These are phyloP conservation scores for Venturia pyrina DNA, from an alignment of 2,329 filamentous ascomycete genomes.

Conservation along the genomic window DNA sequence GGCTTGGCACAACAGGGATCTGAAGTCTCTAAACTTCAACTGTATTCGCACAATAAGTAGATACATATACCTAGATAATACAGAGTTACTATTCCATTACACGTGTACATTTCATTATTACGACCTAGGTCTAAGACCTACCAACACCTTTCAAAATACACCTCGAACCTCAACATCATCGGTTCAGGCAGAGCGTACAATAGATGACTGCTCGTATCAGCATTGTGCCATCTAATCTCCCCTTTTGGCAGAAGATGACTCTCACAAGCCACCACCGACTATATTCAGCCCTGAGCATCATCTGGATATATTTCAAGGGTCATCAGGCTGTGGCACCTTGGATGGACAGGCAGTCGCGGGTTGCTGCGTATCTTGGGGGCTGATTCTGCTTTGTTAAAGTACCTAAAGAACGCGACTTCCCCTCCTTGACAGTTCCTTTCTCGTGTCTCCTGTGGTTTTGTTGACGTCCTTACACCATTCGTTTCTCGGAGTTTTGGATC, in stretches of 20 bases:
- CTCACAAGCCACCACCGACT: neutral
- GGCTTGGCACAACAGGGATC: too few species aligned
- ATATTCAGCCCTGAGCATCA: neutral
- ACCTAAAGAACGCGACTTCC: neutral
- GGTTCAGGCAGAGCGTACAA: neutral
- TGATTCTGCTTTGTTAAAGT: neutral
- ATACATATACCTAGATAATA: too few species aligned
- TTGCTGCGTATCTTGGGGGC: neutral
- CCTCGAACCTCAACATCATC: neutral
- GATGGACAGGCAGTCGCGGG: neutral
- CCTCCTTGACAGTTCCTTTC: neutral
- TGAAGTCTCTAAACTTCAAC: too few species aligned
- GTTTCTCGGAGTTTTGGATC: neutral
- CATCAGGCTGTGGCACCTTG: neutral
- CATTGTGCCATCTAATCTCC: neutral
- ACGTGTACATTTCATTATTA: too few species aligned
- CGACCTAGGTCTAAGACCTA: too few species aligned
- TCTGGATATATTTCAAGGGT: neutral
- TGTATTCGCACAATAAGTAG: too few species aligned
- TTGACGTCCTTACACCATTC: neutral
- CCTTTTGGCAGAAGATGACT: neutral
- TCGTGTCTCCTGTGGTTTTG: neutral
- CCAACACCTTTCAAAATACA: neutral
- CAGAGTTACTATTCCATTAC: too few species aligned
- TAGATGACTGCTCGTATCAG: neutral